Evolutionary conservation across 169 alveolate genomes (phyloP).

Genomic region (Cryptosporidium sp.): DNA sequence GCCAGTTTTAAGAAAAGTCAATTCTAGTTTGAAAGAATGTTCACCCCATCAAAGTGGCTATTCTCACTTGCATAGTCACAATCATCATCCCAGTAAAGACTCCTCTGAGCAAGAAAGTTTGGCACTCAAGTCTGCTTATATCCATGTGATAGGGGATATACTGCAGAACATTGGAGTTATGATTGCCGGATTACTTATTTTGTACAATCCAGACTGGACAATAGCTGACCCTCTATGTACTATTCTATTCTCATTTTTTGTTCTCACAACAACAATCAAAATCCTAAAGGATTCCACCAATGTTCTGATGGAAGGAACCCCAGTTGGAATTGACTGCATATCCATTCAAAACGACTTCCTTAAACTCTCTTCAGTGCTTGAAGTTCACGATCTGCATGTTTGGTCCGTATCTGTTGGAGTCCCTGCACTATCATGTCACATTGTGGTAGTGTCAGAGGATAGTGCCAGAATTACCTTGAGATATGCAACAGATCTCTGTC

Average conservation of each 20-base stretch:
- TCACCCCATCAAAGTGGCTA: neutral
- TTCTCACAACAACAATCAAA: constrained; percentile 92
- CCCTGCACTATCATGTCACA: constrained; percentile 92
- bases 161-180: constrained; percentile 93
- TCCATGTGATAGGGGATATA: constrained; percentile 95
- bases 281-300: constrained; percentile 91
- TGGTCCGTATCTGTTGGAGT: constrained; percentile 95
- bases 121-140: constrained; percentile 92
- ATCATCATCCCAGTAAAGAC: constrained; percentile 36
- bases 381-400: constrained; percentile 95
- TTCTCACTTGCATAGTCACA: constrained; percentile 51
- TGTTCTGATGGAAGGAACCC: constrained; percentile 96
- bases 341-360: constrained; percentile 85
- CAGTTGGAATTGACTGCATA: constrained; percentile 87
- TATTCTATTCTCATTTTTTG: constrained; percentile 91
- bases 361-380: constrained; percentile 89
- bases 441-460: constrained; percentile 85
- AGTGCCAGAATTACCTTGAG: constrained; percentile 80
- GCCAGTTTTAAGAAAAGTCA: neutral
- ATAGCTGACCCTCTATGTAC: constrained; percentile 97
- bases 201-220: constrained; percentile 85
- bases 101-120: constrained; percentile 83
- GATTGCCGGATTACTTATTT: constrained; percentile 92
- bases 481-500: constrained; percentile 86
- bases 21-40: neutral